A percentile compares a stretch with the other conserved stretches of the same genome.
Evolutionary conservation across 2,329 filamentous ascomycete genomes (phyloP).

Genomic region (Xylogone sp.): DNA sequence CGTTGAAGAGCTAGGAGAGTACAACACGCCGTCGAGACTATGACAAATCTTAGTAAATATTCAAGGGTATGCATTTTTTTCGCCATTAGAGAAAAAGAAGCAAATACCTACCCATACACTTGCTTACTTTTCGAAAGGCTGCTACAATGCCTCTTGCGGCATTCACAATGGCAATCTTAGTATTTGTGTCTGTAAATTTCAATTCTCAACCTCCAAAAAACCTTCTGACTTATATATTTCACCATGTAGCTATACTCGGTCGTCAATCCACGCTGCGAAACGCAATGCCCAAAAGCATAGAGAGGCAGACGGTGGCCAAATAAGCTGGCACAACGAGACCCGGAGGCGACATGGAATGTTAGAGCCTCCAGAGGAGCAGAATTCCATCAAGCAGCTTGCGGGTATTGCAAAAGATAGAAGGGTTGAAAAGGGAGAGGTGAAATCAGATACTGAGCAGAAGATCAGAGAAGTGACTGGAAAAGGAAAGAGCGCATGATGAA

Average conservation of each 20-base stretch:
- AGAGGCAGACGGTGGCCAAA: slow-evolving; percentile 53
- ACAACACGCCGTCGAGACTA: neutral
- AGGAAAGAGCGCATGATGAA: slow-evolving; percentile 5
- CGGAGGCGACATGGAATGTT: slow-evolving; percentile 47
- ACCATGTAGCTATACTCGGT: slow-evolving; percentile 58
- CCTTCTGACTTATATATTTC: slow-evolving; percentile 29
- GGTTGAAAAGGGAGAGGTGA: slow-evolving; percentile 9
- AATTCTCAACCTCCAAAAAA: slow-evolving; percentile 17
- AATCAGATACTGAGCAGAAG: slow-evolving; percentile 15
- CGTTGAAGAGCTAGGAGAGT: too few relatives aligned
- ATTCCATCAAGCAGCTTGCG: slow-evolving; percentile 27
- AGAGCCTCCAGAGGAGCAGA: slow-evolving; percentile 32
- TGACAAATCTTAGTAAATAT: neutral
- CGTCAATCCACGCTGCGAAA: slow-evolving; percentile 63
- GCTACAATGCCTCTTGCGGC: slow-evolving; percentile 48
- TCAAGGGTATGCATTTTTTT: neutral
- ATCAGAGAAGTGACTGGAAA: slow-evolving; percentile 14
- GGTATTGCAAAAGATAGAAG: slow-evolving; percentile 8
- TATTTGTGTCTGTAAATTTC: slow-evolving; percentile 36
- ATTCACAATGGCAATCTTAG: slow-evolving; percentile 49
- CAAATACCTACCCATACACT: neutral
- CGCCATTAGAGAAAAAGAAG: slow-evolving; percentile 26
- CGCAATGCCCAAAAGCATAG: slow-evolving; percentile 58
- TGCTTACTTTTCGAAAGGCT: slow-evolving; percentile 9
- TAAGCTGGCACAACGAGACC: slow-evolving; percentile 50